These are phyloP conservation scores for Candida frijolesensis DNA, from an alignment of 1,139 yeast genomes.

Conservation along the genomic window DNA sequence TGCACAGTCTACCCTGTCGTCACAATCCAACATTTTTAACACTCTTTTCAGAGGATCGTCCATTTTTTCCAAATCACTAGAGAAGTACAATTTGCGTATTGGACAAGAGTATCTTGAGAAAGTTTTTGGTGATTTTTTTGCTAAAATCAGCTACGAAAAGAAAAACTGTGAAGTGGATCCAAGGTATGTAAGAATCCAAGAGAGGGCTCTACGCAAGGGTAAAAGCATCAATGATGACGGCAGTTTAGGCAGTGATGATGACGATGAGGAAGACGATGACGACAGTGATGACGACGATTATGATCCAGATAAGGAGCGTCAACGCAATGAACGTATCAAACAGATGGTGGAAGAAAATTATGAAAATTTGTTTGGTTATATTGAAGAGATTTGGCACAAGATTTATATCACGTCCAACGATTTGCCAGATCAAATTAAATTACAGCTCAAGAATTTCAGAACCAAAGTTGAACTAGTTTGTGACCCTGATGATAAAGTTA, in stretches of 20 bases:
- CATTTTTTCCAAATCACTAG: slow-evolving; percentile 77
- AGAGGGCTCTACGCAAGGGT: slow-evolving; percentile 27
- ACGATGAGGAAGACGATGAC: slow-evolving; percentile 25
- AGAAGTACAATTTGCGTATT: slow-evolving; percentile 70
- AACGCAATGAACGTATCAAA: slow-evolving; percentile 28
- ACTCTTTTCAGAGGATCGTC: slow-evolving; percentile 87
- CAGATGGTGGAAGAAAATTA: slow-evolving; percentile 52
- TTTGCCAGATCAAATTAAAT: slow-evolving; percentile 69
- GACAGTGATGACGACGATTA: slow-evolving; percentile 28
- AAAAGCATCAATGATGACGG: slow-evolving; percentile 21
- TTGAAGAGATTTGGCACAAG: slow-evolving; percentile 69
- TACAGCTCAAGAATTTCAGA: slow-evolving; percentile 59
- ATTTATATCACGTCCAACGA: slow-evolving; percentile 73
- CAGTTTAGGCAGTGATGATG: slow-evolving; percentile 16
- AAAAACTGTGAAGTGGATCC: slow-evolving; percentile 79
- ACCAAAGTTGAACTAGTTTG: slow-evolving; percentile 62
- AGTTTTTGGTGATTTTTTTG: slow-evolving; percentile 70
- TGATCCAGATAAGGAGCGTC: slow-evolving; percentile 37
- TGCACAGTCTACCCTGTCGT: slow-evolving; percentile 21
- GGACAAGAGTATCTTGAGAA: slow-evolving; percentile 80
- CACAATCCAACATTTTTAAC: slow-evolving; percentile 56
- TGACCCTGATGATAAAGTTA: slow-evolving; percentile 56
- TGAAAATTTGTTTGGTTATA: slow-evolving; percentile 53
- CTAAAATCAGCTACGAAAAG: slow-evolving; percentile 51
- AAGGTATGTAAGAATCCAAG: slow-evolving; percentile 47